Evolutionary conservation across 306 rosid genomes (phyloP).

Genomic region (Lathyrus aphaca): DNA sequence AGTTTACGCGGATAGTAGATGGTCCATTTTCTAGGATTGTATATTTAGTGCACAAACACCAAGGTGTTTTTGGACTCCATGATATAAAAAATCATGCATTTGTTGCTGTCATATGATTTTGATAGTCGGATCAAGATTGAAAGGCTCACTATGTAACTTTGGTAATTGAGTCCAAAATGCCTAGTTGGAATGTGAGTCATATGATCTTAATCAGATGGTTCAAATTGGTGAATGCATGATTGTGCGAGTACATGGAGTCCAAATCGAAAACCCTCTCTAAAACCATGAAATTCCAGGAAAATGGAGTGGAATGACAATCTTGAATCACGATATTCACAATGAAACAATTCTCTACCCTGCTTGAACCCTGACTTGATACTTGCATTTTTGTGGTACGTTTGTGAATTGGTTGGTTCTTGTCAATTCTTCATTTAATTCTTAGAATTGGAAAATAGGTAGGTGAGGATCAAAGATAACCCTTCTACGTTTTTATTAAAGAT

Average conservation of each 20-base stretch:
- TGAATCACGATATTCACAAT: neutral
- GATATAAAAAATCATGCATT: neutral
- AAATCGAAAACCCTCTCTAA: neutral
- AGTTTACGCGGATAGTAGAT: neutral
- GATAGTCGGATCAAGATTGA: neutral
- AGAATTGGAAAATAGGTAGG: too few relatives aligned
- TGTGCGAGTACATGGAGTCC: neutral
- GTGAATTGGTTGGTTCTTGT: too few relatives aligned
- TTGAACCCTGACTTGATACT: too few relatives aligned
- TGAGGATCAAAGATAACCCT: too few relatives aligned
- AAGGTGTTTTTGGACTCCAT: neutral
- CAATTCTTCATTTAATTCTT: too few relatives aligned
- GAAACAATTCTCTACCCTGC: neutral
- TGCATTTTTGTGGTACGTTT: too few relatives aligned
- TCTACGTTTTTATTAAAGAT: too few relatives aligned
- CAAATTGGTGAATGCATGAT: neutral
- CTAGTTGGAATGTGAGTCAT: neutral
- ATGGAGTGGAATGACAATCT: conserved; percentile 6
- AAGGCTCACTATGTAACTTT: neutral
- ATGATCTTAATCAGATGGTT: neutral
- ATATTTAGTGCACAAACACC: neutral
- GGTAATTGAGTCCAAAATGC: neutral
- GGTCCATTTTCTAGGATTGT: neutral
- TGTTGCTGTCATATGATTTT: neutral
- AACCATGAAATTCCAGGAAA: neutral